Evolutionary conservation across 495 filamentous ascomycete species (phyloP), one percentile per base, ranked within the genome.

Genomic region (Hapsidospora chrysogenum): DNA sequence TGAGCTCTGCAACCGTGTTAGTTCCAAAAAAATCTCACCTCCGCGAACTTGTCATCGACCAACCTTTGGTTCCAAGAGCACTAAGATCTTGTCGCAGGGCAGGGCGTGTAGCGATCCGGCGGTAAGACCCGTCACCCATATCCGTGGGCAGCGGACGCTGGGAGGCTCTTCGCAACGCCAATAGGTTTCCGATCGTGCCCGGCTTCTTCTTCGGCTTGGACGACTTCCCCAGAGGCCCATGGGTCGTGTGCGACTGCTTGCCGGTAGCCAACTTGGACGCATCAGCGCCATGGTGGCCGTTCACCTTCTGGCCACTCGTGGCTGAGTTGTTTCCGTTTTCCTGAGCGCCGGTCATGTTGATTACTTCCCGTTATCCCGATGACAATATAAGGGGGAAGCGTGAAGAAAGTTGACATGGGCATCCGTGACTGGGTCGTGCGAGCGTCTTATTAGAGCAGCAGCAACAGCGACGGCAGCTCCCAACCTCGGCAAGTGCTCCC

Each of bases 131-230:
- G 49, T 75, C 68, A 9, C 77, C 74, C 31, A 58, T 68, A 45
- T 82, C 70, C 37, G 63, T 70, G 0, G 82, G 78, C 39, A 80
- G 46, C 17, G 82, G 80, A 33, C 70, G 61, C 31, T 63, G 62
- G 21, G 68, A 70, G 19, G 78, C 70, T 33, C 74, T 68, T 31
- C 25, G 25, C 21, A 36, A 11, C 33, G 21, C 20, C 22, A 36
- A 25, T 22, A 36, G 17, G 22, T 22, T 15, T 19, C 33, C 33
- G 13, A 25, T 3, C 11, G 23, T 36, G 22, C 8, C 20, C 2
- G 33, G n/a, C 22, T 36, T 36, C 33, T 21, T 33, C 31, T 36
- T 36, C 10, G 22, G n/a, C 22, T 36, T 36, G 23, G 23, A 26
- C 23, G 23, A 11, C 23, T 26, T 26, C 6, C 23, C 23, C 23